A percentile compares a stretch with the other conserved stretches of the same genome.
phyloP scores from a whole-genome alignment of 768 basidiomycete species.

The Sistotremastrum niveocremeum region DNA sequence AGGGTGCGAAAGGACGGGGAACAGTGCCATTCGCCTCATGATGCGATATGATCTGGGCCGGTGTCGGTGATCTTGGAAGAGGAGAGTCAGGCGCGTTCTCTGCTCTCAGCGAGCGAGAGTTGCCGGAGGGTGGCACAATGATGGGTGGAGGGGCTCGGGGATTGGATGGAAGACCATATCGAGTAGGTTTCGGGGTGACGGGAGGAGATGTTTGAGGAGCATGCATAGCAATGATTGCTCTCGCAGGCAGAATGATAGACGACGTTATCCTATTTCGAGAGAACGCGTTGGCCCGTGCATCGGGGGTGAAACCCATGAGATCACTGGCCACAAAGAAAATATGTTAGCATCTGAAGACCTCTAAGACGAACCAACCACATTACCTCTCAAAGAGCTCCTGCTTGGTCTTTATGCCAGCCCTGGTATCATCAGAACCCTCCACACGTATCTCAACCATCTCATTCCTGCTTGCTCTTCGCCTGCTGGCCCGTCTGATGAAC shows the following conservation, averaged over 20 bases:
- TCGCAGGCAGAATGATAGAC: slow-evolving; percentile 41
- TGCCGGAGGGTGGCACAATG: not conserved
- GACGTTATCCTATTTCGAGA: slow-evolving; percentile 30
- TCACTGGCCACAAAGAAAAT: no score
- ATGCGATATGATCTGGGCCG: slow-evolving; percentile 30
- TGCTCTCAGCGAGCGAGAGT: no score
- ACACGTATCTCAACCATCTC: no score
- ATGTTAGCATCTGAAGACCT: no score
- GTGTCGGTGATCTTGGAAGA: slow-evolving; percentile 18
- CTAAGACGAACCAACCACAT: no score
- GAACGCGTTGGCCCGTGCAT: slow-evolving; percentile 13
- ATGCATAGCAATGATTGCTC: slow-evolving; percentile 19
- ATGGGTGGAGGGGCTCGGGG: not conserved
- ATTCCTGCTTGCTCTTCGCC: no score
- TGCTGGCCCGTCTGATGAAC: no score
- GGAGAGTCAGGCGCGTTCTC: slow-evolving; percentile 1
- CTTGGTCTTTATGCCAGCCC: no score
- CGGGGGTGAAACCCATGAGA: no score
- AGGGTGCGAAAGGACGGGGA: slow-evolving; percentile 26
- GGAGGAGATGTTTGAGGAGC: not conserved
- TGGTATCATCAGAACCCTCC: no score
- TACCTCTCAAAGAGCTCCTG: no score
- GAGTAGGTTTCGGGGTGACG: not conserved
- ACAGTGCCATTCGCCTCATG: slow-evolving; percentile 29
- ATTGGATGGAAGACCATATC: no score